Base-by-base conservation (phyloP, 441 rosid genomes). In the Oxalis stricta region DNA sequence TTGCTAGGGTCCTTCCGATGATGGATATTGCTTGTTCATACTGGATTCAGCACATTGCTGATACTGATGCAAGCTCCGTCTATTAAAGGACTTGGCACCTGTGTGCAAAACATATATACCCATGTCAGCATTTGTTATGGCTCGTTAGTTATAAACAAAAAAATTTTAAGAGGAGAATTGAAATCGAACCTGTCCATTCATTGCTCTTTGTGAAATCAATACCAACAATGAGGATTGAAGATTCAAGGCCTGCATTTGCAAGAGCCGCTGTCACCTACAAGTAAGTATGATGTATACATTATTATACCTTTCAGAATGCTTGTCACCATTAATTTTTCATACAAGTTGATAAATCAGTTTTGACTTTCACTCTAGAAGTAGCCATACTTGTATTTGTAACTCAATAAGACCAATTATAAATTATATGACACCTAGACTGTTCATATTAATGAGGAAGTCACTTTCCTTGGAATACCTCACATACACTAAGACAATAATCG, bases 131-230 rank as follows among this genome's bases (percentile, higher is more conserved):
- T 40, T 37, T 17, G 28, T 18, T 13, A 60, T 33, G 21, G 17
- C 38, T 41, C 29, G 32, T 6, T 34, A 23, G n/a, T n/a, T n/a
- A n/a, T n/a, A n/a, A n/a, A n/a, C n/a, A n/a, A 14, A 38, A 34
- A 47, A n/a, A 44, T 52, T 48, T 18, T 14, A 48, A 39, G 31
- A 40, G 35, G 24, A 61, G 34, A 51, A n/a, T n/a, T 14, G 29
- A 41, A 59, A 17, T 29, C 42, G 6, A 37, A 81, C 91, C 91
- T 69, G 86, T 81, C 92, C 92, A 81, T 38, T 75, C 84, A 10
- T 81, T 81, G 66, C 92, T 81, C 72, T 81, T 81, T 2, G 92
- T 81, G 55, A 75, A 81, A 71, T 81, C 92, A 16, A 81, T 73
- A 49, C 92, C 86, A 28, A 81, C 77, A 7, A 81, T 77, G 50